Base-by-base conservation (phyloP, 2,329 filamentous ascomycete species). In the Pseudogymnoascus sp. region DNA sequence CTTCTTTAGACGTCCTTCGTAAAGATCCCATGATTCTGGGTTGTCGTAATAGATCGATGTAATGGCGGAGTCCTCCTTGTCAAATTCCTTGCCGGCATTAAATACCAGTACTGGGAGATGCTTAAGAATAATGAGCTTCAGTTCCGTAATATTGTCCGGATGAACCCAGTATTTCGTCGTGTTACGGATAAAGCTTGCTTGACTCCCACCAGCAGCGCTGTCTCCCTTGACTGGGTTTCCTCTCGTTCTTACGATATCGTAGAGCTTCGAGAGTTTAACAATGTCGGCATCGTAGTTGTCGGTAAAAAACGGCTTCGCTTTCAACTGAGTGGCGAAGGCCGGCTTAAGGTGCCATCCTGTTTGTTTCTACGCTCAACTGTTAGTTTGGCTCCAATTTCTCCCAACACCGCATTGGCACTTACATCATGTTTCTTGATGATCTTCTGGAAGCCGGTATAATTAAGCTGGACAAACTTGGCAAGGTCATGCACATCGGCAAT, bases 151-250 rank as follows among this genome's bases (percentile, higher is more conserved):
- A 72, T 99, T 99, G 76, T 97, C 95, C 2, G 90, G 91, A 72
- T 99, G 95, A 52, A 99, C 95, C 95, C 95, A 99, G 79, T 99
- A 99, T 77, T 99, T 99, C 33, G 95, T 99, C 0, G 95, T 99
- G 73, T 97, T 91, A 64, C 95, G 90, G 65, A 99, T 87, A 73
- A 99, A 99, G 80, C 89, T 97, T 72, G 93, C 93, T 76, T 99
- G 95, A 66, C 84, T 86, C 62, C 93, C 95, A 69, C 95, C 95
- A 14, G 95, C 95, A 6, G 93, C 81, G 68, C 91, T 91, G 75
- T 99, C 95, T 63, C 95, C 95, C 77, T 91, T 93, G 71, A 91
- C 87, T 0, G 95, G 95, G 73, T 96, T 93, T 63, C 95, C 95
- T 68, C 93, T 85, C 2, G 93, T 99, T 62, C 95, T 87, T 14